Evolutionary conservation across 2,329 filamentous ascomycete genomes (phyloP).

Genomic region (Microascus cirrosus): DNA sequence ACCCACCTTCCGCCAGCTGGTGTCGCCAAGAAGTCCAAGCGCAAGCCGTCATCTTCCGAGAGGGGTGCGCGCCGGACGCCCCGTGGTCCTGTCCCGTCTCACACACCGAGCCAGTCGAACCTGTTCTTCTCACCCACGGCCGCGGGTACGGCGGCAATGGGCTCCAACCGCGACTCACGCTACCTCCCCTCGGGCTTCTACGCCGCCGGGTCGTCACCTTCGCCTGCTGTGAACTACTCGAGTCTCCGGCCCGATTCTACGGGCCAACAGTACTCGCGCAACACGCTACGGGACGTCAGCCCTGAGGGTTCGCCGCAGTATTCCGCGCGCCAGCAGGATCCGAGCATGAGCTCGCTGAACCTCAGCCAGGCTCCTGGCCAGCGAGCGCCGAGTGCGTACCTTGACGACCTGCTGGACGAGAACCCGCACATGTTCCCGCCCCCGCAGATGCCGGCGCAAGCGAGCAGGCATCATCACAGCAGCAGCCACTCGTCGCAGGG

Average conservation of each 20-base stretch:
- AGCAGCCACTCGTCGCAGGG: slow-evolving; percentile 14
- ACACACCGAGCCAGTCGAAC: slow-evolving; percentile 52
- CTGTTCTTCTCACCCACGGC: slow-evolving; percentile 96
- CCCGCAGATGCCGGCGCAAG: slow-evolving; percentile 20
- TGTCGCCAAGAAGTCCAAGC: slow-evolving; percentile 55
- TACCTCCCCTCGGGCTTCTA: slow-evolving; percentile 92
- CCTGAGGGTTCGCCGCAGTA: slow-evolving; percentile 57
- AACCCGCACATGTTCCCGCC: slow-evolving; percentile 45
- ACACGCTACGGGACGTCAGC: slow-evolving; percentile 33
- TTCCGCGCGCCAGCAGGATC: slow-evolving; percentile 30
- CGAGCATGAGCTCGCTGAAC: slow-evolving; percentile 57
- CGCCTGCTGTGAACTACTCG: slow-evolving; percentile 36
- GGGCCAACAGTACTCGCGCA: slow-evolving; percentile 31
- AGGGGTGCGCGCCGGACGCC: slow-evolving; percentile 40
- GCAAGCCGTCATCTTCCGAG: slow-evolving; percentile 38
- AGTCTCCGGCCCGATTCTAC: slow-evolving; percentile 50
- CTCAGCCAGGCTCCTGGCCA: slow-evolving; percentile 53
- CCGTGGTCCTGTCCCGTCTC: slow-evolving; percentile 40
- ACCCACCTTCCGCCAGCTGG: slow-evolving; percentile 48
- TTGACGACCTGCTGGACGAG: slow-evolving; percentile 82
- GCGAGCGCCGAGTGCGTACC: slow-evolving; percentile 75
- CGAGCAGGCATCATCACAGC: slow-evolving; percentile 12
- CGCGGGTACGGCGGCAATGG: slow-evolving; percentile 50
- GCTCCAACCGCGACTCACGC: slow-evolving; percentile 57
- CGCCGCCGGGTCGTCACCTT: slow-evolving; percentile 49